Base-by-base conservation (phyloP, 1,139 yeast genomes). In the Trichomonascaceae sp. region DNA sequence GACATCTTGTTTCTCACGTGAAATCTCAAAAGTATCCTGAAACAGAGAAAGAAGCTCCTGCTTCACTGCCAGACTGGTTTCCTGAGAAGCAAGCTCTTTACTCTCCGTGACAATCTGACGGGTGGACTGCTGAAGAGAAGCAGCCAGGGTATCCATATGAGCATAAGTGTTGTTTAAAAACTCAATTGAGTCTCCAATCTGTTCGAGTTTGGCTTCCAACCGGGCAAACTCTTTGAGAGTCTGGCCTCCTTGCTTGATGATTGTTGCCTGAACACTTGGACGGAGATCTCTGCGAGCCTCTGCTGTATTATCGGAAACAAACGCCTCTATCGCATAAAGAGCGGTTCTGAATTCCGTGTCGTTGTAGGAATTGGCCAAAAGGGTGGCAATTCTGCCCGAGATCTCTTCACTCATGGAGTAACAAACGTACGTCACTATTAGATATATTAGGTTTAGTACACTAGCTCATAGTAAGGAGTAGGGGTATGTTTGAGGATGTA, bases 251-350 rank as follows among this genome's bases (percentile, higher is more conserved):
- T 71, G 71, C 42, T 68, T 71, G 37, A 84, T 60, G 29, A 82
- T 60, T 38, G 80, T 85, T n/a, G 65, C 64, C 47, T 84, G 94
- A 13, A 84, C 64, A 34, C 70, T 72, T 30, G 84, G 74, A 35
- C 84, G 64, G 37, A 84, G 59, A 31, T 72, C 67, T 44, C 79
- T 67, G 54, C 74, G 67, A 30, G 48, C 34, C 28, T 47, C 58
- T 3, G 53, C 52, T 4, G 57, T 52, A 38, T 56, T 57, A 20
- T 47, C 47, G 27, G 43, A 44, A 13, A 58, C 40, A 17, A 51
- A 42, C 22, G 44, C 38, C 26, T 59, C 60, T 26, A 62, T 43
- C 5, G 51, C 47, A 25, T 42, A 41, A 31, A 62, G 43, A 4
- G 62, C 60, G 17, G 48, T 52, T 26, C 60, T 48, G 13, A 61